A percentile compares a stretch with the other conserved stretches of the same genome.
These are phyloP conservation scores for Posidonia oceanica DNA, from an alignment of 116 monocot species.

Conservation along the genomic window DNA sequence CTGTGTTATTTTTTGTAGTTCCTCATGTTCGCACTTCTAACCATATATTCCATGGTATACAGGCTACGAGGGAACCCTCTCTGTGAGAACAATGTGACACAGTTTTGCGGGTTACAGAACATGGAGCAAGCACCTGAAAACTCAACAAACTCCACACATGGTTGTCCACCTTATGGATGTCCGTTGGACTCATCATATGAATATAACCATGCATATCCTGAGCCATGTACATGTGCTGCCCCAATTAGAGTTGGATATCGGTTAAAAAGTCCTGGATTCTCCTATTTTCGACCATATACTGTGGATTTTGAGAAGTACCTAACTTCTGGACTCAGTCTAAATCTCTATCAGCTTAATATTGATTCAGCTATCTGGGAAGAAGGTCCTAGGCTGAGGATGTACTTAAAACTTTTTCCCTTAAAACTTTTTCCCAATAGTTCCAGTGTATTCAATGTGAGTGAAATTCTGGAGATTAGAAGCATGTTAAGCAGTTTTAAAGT, in stretches of 20 bases:
- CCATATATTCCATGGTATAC: constrained; percentile 5
- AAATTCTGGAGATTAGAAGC: constrained; percentile 38
- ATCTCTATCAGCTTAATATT: constrained; percentile 49
- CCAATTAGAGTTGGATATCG: constrained; percentile 85
- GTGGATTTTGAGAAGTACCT: constrained; percentile 37
- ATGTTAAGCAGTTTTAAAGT: constrained; percentile 58
- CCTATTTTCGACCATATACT: constrained; percentile 54
- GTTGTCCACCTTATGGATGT: constrained; percentile 29
- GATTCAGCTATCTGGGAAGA: constrained; percentile 52
- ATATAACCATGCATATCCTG: constrained; percentile 33
- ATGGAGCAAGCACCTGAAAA: constrained; percentile 19
- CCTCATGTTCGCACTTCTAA: background rate
- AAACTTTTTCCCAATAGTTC: constrained; percentile 54
- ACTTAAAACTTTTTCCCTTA: constrained; percentile 68
- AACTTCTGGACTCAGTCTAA: constrained; percentile 39
- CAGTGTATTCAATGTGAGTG: constrained; percentile 47
- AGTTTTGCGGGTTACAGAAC: constrained; percentile 40
- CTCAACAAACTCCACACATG: constrained; percentile 9
- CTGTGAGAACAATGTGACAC: constrained; percentile 32
- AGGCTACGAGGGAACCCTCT: constrained; percentile 95
- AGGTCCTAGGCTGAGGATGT: constrained; percentile 73
- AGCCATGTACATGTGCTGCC: constrained; percentile 50
- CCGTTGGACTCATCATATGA: constrained; percentile 31
- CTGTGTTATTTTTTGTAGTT: too few relatives aligned
- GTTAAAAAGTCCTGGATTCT: constrained; percentile 88